phyloP scores from a whole-genome alignment of 805 yeast species.

The Myxozyma kluyveri region DNA sequence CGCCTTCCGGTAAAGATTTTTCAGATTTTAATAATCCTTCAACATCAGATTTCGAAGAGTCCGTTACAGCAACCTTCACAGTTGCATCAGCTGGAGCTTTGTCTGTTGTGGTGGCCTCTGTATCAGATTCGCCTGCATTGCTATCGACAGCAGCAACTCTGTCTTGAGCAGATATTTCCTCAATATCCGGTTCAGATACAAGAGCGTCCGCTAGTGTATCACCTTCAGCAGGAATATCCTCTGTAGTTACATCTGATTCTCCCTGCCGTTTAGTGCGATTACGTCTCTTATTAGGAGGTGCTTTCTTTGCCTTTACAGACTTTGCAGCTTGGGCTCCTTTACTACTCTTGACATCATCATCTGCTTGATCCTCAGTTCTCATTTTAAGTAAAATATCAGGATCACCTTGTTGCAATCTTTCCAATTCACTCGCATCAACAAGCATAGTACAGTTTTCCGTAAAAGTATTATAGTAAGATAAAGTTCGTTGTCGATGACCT shows the following conservation, averaged over 20 bases:
- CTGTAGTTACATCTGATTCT: background rate
- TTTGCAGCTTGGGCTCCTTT: no score
- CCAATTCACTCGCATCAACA: constrained; percentile 15
- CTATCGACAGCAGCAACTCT: background rate
- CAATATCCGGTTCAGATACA: no score
- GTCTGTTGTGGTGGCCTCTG: no score
- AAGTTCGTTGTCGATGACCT: constrained; percentile 31
- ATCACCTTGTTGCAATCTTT: background rate
- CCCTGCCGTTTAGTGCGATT: background rate
- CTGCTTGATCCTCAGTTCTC: no score
- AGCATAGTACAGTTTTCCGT: constrained; percentile 25
- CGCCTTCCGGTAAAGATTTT: no score
- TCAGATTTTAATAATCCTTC: no score
- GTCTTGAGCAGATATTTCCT: background rate
- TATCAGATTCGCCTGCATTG: no score
- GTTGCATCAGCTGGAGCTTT: background rate
- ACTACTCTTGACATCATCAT: background rate
- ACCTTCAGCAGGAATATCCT: background rate
- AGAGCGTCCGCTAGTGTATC: no score
- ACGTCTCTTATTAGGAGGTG: background rate
- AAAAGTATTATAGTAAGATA: constrained; percentile 19
- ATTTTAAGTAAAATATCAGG: background rate
- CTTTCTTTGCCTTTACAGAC: background rate
- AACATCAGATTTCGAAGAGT: background rate
- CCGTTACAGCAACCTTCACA: background rate